Conservation (phyloP, 495 filamentous ascomycete genomes). For the Penicillium desertorum region DNA sequence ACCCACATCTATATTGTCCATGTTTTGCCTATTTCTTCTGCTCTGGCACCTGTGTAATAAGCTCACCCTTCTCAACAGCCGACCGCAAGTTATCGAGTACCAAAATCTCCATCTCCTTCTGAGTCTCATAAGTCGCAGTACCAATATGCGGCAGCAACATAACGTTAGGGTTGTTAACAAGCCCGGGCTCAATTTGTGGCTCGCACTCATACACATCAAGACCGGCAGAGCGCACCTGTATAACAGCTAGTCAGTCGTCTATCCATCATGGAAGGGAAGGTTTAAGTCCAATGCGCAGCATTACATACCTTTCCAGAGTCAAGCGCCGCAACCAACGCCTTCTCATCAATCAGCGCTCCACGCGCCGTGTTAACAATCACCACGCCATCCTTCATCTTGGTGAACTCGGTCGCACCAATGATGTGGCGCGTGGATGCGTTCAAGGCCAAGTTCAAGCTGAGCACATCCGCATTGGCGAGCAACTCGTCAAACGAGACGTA, state of each 20-base stretch:
- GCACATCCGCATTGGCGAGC: constrained; percentile 64
- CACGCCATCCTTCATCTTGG: constrained; percentile 72
- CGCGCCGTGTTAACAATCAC: constrained; percentile 83
- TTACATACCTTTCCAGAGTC: constrained; percentile 63
- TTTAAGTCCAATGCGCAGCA: neutral
- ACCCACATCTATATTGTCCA: constrained; percentile 2
- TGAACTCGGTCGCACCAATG: constrained; percentile 63
- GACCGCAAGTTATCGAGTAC: constrained; percentile 64
- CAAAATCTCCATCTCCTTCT: constrained; percentile 77
- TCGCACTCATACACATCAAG: constrained; percentile 83
- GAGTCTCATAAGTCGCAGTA: constrained; percentile 63
- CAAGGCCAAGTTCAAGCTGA: constrained; percentile 75
- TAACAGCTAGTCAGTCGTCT: neutral
- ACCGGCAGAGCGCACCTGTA: constrained; percentile 54
- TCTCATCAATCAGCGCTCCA: constrained; percentile 76
- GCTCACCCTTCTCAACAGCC: constrained; percentile 61
- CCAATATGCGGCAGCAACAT: constrained; percentile 82
- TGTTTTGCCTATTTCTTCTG: constrained; percentile 45
- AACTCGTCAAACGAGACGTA: constrained; percentile 71
- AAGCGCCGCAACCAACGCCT: constrained; percentile 68
- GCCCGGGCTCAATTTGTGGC: constrained; percentile 66
- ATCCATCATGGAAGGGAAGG: neutral
- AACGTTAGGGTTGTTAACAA: constrained; percentile 67
- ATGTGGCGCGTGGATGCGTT: constrained; percentile 67
- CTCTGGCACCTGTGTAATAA: constrained; percentile 71